Percentiles rank a stretch among this genome's conserved stretches.
Evolutionary conservation across 2,329 filamentous ascomycete species (phyloP).

Genomic region (Ascomycota sp.): DNA sequence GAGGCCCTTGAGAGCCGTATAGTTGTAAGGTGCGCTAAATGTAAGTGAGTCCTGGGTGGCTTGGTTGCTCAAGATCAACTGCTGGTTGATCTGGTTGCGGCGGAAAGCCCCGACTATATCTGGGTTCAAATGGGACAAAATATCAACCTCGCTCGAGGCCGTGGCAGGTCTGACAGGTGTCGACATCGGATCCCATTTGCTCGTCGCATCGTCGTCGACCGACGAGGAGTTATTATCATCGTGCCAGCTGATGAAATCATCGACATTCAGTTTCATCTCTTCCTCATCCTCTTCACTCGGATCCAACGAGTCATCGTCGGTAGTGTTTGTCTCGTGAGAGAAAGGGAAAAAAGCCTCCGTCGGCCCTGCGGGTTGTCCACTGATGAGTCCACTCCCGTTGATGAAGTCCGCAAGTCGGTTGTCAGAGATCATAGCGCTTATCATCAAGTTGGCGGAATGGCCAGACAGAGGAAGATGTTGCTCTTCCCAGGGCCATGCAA

Average conservation of each 20-base stretch:
- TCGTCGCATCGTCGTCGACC: constrained; percentile 35
- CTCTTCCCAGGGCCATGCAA: constrained; percentile 21
- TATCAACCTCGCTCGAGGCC: constrained; percentile 23
- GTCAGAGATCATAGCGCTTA: constrained; percentile 46
- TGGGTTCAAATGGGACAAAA: constrained; percentile 38
- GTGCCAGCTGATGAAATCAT: constrained; percentile 54
- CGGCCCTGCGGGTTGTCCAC: constrained; percentile 48
- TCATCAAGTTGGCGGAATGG: constrained; percentile 57
- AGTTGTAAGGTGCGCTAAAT: constrained; percentile 37
- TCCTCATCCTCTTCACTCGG: constrained; percentile 36
- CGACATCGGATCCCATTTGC: constrained; percentile 27
- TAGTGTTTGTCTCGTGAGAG: constrained; percentile 34
- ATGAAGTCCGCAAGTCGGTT: constrained; percentile 35
- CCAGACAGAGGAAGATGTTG: constrained; percentile 36
- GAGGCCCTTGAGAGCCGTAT: constrained; percentile 40
- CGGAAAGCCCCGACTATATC: constrained; percentile 64
- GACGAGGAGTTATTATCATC: constrained; percentile 34
- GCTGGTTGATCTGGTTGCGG: constrained; percentile 41
- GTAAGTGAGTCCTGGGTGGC: constrained; percentile 41
- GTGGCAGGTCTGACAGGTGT: constrained; percentile 31
- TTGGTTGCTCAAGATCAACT: constrained; percentile 38
- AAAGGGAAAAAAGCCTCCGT: constrained; percentile 60
- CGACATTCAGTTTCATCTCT: constrained; percentile 42
- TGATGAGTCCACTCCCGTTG: constrained; percentile 26
- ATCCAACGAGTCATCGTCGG: constrained; percentile 23